These are phyloP conservation scores for Theobroma cacao DNA, from an alignment of 345 rosid species.

Conservation along the genomic window DNA sequence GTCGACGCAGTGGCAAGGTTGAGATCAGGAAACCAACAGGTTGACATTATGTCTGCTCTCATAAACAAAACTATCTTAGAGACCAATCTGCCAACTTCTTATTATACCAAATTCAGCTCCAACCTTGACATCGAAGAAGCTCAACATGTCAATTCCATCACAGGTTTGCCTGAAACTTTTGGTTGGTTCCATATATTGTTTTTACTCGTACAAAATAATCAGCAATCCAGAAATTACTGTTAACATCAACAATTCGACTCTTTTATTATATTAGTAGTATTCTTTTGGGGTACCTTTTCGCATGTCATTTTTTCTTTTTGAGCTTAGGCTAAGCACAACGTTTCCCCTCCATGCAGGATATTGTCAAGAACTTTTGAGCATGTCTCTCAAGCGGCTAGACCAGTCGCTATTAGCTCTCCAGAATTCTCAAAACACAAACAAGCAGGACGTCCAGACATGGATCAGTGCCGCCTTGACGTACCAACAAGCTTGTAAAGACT, in stretches of 20 bases:
- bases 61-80: slow-evolving; percentile 60
- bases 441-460: slow-evolving; percentile 69
- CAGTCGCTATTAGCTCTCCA: slow-evolving; percentile 48
- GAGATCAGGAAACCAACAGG: slow-evolving; percentile 16
- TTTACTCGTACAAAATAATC: too few relatives aligned
- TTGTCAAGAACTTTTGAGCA: slow-evolving; percentile 46
- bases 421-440: slow-evolving; percentile 33
- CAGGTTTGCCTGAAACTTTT: slow-evolving; percentile 27
- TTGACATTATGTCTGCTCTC: slow-evolving; percentile 44
- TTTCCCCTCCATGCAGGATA: slow-evolving; percentile 30
- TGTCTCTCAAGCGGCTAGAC: slow-evolving; percentile 53
- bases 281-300: neutral
- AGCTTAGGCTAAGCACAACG: neutral
- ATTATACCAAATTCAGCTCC: slow-evolving; percentile 30
- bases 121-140: slow-evolving; percentile 22
- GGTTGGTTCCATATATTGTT: neutral
- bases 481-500: slow-evolving; percentile 78
- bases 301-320: neutral
- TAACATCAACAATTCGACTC: neutral
- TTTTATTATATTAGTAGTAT: neutral
- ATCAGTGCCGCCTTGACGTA: slow-evolving; percentile 70
- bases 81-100: slow-evolving; percentile 33
- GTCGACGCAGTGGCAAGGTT: slow-evolving; percentile 37
- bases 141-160: slow-evolving; percentile 23
- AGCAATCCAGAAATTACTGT: neutral